Evolutionary conservation across 768 basidiomycete species (phyloP), one percentile per base, ranked within the genome.

Genomic region (Hortiboletus campestris): DNA sequence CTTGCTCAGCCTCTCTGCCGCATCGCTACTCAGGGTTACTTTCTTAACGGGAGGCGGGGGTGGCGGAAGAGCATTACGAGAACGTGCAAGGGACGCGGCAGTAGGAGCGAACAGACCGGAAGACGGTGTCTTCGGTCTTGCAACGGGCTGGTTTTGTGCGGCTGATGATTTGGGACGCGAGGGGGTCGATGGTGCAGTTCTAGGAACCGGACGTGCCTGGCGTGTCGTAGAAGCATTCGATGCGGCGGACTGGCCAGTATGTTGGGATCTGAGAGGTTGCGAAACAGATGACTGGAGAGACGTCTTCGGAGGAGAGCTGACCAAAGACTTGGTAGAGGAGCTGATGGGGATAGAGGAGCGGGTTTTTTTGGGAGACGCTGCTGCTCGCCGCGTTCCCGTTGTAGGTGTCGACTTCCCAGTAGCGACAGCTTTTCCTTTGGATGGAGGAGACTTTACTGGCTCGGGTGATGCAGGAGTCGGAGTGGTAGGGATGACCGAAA

Each of bases 31-130:
- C 43, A 83, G 61, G 1, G 80, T 77, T n/a, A 72, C 64, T 69
- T 85, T 86, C 74, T 80, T 84, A 19, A 72, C 69, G 1, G 85
- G 78, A 0, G 76, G 74, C 1, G 83, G 78, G 8, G 76, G 72
- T 1, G 70, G 72, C 2, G 76, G 76, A 9, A 74, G 75, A 0
- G 80, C 77, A 63, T 80, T 82, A 46, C 88, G 84, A 34, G 85
- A 78, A 47, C 78, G 80, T 0, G 91, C 91, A 9, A 92, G 80
- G 10, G 89, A 90, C 4, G 90, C 88, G 0, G 89, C 91, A 1
- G 91, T 93, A 1, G 91, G 91, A 8, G 91, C 89, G 64, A 86
- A 91, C 20, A 91, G 69, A 13, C 88, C 85, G 2, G 83, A 75
- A 6, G 83, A 80, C 3, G 86, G 84, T 0, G 85, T 85, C 72